Percentiles rank a stretch among this genome's conserved stretches.
Conservation (phyloP, 768 basidiomycete genomes). For the Coprinellus micaceus region DNA sequence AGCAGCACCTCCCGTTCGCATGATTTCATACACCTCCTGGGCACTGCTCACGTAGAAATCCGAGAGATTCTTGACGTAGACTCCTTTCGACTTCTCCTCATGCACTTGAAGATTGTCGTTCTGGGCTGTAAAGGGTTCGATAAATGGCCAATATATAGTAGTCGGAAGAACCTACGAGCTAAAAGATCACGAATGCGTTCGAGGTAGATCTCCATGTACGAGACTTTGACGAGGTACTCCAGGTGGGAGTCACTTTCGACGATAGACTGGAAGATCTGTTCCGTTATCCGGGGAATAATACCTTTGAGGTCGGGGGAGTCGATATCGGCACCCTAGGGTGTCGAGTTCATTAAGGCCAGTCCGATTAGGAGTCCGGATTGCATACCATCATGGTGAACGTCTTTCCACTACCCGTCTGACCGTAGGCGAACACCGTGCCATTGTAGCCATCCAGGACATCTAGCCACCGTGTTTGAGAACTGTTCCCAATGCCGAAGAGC, state of each 20-base stretch:
- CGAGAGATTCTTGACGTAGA: constrained; percentile 95
- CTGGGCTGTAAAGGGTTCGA: constrained; percentile 54
- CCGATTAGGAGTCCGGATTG: background rate
- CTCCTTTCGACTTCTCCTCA: constrained; percentile 95
- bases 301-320: constrained; percentile 91
- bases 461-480: constrained; percentile 25
- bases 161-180: constrained; percentile 64
- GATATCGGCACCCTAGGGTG: constrained; percentile 87
- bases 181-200: constrained; percentile 94
- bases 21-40: constrained; percentile 95
- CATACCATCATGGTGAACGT: constrained; percentile 97
- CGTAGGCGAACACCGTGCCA: constrained; percentile 89
- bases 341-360: constrained; percentile 7
- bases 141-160: constrained; percentile 5
- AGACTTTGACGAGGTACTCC: constrained; percentile 98
- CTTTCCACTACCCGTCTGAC: constrained; percentile 86
- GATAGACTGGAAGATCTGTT: constrained; percentile 98
- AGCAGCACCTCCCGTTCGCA: constrained; percentile 91
- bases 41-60: constrained; percentile 98
- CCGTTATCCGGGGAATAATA: constrained; percentile 96
- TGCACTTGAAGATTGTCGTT: constrained; percentile 98
- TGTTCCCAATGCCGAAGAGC: background rate
- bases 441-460: constrained; percentile 99
- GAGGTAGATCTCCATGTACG: constrained; percentile 99
- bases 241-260: constrained; percentile 91